These are phyloP conservation scores for Colletotrichum sp. DNA, from an alignment of 2,329 filamentous ascomycete species.

Conservation along the genomic window DNA sequence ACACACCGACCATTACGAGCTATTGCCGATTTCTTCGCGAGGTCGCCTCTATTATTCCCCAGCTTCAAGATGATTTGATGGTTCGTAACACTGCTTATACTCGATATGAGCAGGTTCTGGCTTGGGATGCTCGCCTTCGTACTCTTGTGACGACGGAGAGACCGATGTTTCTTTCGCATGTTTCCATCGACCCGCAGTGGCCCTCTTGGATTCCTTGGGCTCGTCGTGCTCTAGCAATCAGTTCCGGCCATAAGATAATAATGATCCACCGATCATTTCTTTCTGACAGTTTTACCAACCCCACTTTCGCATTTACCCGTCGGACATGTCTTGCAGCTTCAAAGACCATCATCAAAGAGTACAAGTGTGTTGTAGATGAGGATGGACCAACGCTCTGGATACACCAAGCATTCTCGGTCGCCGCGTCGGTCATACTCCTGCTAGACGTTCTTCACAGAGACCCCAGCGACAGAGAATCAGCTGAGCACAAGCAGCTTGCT, in stretches of 20 bases:
- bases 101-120: constrained; percentile 39
- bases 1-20: constrained; percentile 28
- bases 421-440: not conserved
- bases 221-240: not conserved
- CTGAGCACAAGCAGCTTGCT: not conserved
- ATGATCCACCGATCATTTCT: not conserved
- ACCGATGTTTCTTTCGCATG: not conserved
- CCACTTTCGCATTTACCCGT: not conserved
- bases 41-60: constrained; percentile 38
- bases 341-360: constrained; percentile 40
- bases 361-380: constrained; percentile 23
- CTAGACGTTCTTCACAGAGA: not conserved
- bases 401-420: constrained; percentile 32
- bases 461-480: not conserved
- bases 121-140: constrained; percentile 36
- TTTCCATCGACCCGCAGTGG: not conserved
- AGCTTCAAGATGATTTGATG: constrained; percentile 34
- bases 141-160: constrained; percentile 25
- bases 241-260: not conserved
- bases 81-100: constrained; percentile 35
- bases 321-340: constrained; percentile 39
- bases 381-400: constrained; percentile 29
- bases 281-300: not conserved
- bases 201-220: not conserved
- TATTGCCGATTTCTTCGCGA: constrained; percentile 33